Base-by-base conservation (phyloP, 1,284 basidiomycete genomes). In the Trametes sp. region DNA sequence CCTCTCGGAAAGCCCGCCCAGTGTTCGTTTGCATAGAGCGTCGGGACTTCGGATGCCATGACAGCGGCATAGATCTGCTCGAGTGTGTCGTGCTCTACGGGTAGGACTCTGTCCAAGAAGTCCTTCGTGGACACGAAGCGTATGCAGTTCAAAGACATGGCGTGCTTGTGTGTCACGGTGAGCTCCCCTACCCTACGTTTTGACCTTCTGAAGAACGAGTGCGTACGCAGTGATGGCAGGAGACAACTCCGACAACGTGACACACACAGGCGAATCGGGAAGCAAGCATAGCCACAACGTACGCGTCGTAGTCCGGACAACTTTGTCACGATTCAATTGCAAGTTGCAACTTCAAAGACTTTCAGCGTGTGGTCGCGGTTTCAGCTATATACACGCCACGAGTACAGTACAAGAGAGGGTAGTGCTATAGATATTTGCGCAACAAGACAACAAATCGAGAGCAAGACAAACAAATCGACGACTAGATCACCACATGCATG, bases 391-490 rank as follows among this genome's bases (percentile, higher is more conserved):
- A 31, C n/a, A 36, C 31, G 31, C 31, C 31, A 33, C 31, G 31
- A 11, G 14, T 51, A 51, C 21, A 36, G n/a, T 51, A 38, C 51
- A 26, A 23, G 41, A 41, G 24, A 53, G 33, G 13, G 46, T 33
- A 35, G 33, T 14, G 41, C 36, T n/a, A 59, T 11, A 59, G 29
- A 42, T 49, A 48, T 29, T 29, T 46, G 29, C 59, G 52, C n/a
- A 24, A 63, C 56, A 63, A 54, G 61, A 65, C 57, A 64, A 67
- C 60, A 67, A 54, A 67, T 63, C 63, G 63, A 67, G 54, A 67
- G 66, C 66, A 65, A 67, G 41, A 38, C 48, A 58, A 38, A 66
- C 65, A 62, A 61, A 61, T 62, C 60, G 53, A 64, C 62, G 54
- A 59, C 21, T 42, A 35, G 44, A 59, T 46, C 29, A 16, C 45